Base-by-base conservation (phyloP, 2,329 filamentous ascomycete genomes). In the Xylariaceae sp. region DNA sequence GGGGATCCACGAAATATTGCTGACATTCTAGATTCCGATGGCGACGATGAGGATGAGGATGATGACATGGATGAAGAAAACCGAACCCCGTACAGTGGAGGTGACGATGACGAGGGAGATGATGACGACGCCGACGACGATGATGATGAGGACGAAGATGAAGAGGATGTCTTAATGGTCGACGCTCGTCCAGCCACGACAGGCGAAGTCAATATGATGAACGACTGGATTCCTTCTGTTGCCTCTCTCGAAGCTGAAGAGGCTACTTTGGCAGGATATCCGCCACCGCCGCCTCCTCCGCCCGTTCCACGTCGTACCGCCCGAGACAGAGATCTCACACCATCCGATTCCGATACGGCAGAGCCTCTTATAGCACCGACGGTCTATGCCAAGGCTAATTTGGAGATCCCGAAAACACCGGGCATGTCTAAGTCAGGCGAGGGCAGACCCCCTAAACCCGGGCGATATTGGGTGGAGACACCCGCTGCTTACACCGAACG, bases 391-490 rank as follows among this genome's bases (percentile, higher is more conserved):
- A 88, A 88, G 69, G 81, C 83, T 2, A 86, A 86, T 61, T 74
- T 89, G 37, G 83, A 88, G 9, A 88, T 97, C 23, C 94, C 94
- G 4, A 89, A 88, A 70, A 97, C 94, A 0, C 92, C 92, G 0
- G 84, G 83, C 18, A 70, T 74, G n/a, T 64, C 68, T 8, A 70
- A 71, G 57, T 61, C 67, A 3, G 72, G 74, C 4, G 81, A 80
- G 65, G 73, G 75, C 55, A 66, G 73, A 51, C 80, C 82, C 9
- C 82, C 83, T n/a, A 82, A 81, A 56, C 87, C 90, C 9, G 87
- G 90, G 10, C 81, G 83, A 56, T 93, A 97, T 74, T 97, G 93
- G 93, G 80, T 94, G 42, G 88, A 91, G 67, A 91, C 88, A 42
- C 91, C 93, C 5, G 78, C 82, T 15, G 82, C 82, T 37, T 93